Base-by-base conservation (phyloP, 805 yeast genomes). In the Wickerhamiella alocasiicola region DNA sequence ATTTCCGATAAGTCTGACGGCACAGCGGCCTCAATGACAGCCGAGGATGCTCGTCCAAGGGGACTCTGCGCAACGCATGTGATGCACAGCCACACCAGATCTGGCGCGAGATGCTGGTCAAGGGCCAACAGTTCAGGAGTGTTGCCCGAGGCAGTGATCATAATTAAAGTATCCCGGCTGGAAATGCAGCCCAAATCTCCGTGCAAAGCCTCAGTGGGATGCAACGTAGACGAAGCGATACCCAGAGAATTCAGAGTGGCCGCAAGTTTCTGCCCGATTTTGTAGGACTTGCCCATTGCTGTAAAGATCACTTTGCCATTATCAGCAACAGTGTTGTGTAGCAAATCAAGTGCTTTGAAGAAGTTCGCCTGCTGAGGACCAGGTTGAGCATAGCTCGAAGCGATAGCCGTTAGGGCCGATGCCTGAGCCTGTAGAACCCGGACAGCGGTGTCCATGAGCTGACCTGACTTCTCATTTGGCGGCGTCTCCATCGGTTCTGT, bases 201-300 rank as follows among this genome's bases (percentile, higher is more conserved):
- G 56, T 84, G 95, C 15, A 85, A 62, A 0, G 95, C 95, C 46
- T 84, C 95, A 3, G 81, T 63, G 0, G 95, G 94, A 54, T 84
- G 95, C 41, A 84, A 61, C 1, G 70, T 50, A 0, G 74, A 71
- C 0, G 94, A 67, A 39, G 73, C 76, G 39, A 84, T 68, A 23
- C 85, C 76, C 44, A 85, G 64, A 0, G 94, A 82, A 54, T 79
- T 81, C 58, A 84, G 63, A 4, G 94, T 84, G 7, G 95, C 94
- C 40, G 74, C 82, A 11, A 78, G 62, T 59, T 84, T 84, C 43
- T 70, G 65, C 11, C 84, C 93, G 25, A 84, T 80, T 58, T 82
- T 82, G 59, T 64, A 73, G 1, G 88, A 78, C 57, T 84, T 84
- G 2, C 95, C 95, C 57, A 85, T 78, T 9, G 95, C 95, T 16